Conservation (phyloP, 345 rosid genomes). For the Melaleuca quinquenervia region DNA sequence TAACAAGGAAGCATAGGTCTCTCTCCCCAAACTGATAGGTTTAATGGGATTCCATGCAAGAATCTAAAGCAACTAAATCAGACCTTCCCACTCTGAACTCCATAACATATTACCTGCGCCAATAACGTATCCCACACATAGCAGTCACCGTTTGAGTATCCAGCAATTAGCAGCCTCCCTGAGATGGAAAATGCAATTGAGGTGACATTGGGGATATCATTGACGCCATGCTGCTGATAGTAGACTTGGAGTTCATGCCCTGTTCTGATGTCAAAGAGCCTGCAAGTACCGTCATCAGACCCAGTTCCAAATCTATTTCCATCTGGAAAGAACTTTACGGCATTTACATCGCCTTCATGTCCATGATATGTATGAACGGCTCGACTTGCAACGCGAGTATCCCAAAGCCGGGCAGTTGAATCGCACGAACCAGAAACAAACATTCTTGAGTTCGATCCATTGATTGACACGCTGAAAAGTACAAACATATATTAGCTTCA, state of each 20-base stretch:
- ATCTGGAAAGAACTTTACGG: slow-evolving; percentile 94
- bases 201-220: slow-evolving; percentile 48
- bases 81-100: neutral
- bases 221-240: slow-evolving; percentile 34
- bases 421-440: slow-evolving; percentile 97
- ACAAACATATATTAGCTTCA: neutral
- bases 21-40: neutral
- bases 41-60: neutral
- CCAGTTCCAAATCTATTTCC: slow-evolving; percentile 95
- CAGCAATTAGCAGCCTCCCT: slow-evolving; percentile 90
- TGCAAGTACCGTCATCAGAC: slow-evolving; percentile 92
- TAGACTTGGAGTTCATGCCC: slow-evolving; percentile 92
- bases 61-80: neutral
- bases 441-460: slow-evolving; percentile 54
- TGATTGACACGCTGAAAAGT: slow-evolving; percentile 67
- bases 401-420: slow-evolving; percentile 85
- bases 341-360: slow-evolving; percentile 82
- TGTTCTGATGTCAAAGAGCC: slow-evolving; percentile 85
- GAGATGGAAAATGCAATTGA: slow-evolving; percentile 91
- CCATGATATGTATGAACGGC: slow-evolving; percentile 91
- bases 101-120: slow-evolving; percentile 45
- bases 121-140: slow-evolving; percentile 91
- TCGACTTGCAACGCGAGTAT: slow-evolving; percentile 93
- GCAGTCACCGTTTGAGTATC: slow-evolving; percentile 73
- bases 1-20: neutral